Evolutionary conservation across 2,329 filamentous ascomycete genomes (phyloP).

Genomic region (Pseudogymnoascus sp.): DNA sequence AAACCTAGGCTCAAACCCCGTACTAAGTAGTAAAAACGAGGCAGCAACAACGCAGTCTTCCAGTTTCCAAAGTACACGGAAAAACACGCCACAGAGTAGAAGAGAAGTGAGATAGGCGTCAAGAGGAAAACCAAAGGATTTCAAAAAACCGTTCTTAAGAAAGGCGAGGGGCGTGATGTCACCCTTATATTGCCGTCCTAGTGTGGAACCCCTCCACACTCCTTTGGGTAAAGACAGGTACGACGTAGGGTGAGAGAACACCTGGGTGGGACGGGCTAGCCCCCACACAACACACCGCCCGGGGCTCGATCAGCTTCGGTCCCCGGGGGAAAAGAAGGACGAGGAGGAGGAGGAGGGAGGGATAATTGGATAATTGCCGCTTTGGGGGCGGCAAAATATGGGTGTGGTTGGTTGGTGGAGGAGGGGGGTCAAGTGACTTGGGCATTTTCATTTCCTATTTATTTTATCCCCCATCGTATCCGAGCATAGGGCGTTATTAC

Average conservation of each 20-base stretch:
- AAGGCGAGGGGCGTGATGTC: not conserved
- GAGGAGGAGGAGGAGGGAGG: not conserved
- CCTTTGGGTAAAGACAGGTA: not conserved
- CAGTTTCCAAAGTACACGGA: not conserved
- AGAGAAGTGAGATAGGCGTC: not conserved
- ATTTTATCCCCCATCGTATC: not conserved
- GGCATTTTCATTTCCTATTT: not conserved
- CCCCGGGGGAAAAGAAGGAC: not conserved
- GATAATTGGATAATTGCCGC: not conserved
- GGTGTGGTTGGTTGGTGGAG: not conserved
- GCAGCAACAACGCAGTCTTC: not conserved
- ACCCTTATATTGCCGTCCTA: not conserved
- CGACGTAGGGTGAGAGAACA: not conserved
- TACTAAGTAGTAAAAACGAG: not conserved
- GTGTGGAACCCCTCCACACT: not conserved
- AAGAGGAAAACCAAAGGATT: not conserved
- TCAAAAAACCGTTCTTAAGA: not conserved
- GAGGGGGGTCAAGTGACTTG: not conserved
- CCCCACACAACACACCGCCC: not conserved
- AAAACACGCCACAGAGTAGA: not conserved
- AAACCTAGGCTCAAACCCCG: not conserved
- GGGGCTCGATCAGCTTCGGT: not conserved
- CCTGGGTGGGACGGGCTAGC: not conserved
- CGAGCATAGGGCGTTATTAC: not conserved
- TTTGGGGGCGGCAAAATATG: not conserved